These are phyloP conservation scores for Sphaerosporella brunnea DNA, from an alignment of 495 filamentous ascomycete genomes.

Conservation along the genomic window DNA sequence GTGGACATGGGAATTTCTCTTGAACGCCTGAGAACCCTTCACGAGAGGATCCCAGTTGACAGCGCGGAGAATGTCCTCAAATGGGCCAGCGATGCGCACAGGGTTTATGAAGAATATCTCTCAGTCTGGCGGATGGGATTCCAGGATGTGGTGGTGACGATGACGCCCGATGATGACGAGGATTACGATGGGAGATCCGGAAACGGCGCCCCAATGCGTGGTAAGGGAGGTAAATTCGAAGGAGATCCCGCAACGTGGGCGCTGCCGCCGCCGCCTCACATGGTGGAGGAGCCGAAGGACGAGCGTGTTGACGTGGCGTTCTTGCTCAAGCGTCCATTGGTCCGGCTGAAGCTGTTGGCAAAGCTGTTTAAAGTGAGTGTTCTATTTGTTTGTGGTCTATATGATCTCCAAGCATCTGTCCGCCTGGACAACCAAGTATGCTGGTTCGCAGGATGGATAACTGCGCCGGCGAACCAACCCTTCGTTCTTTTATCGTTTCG, in stretches of 20 bases:
- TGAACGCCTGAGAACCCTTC: slow-evolving; percentile 62
- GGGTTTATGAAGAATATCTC: slow-evolving; percentile 74
- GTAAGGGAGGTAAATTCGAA: slow-evolving; percentile 14
- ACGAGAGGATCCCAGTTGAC: slow-evolving; percentile 58
- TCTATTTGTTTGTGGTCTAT: too few relatives aligned
- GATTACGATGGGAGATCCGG: slow-evolving; percentile 12
- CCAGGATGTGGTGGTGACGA: slow-evolving; percentile 83
- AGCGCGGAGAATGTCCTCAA: slow-evolving; percentile 48
- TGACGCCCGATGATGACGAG: slow-evolving; percentile 42
- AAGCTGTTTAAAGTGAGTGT: slow-evolving; percentile 65
- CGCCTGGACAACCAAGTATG: too few relatives aligned
- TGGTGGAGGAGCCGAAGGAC: slow-evolving; percentile 43
- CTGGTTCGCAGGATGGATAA: too few relatives aligned
- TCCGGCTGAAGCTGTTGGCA: slow-evolving; percentile 70
- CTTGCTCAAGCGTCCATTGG: slow-evolving; percentile 71
- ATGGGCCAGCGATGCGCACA: slow-evolving; percentile 63
- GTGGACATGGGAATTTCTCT: slow-evolving; percentile 85
- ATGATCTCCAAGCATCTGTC: too few relatives aligned
- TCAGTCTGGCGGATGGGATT: slow-evolving; percentile 86
- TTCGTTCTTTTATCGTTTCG: too few relatives aligned
- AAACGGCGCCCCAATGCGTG: slow-evolving; percentile 17
- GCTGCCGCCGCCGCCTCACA: slow-evolving; percentile 28
- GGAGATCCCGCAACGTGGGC: slow-evolving; percentile 24
- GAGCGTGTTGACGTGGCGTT: slow-evolving; percentile 91
- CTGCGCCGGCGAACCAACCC: too few relatives aligned